A percentile compares a stretch with the other conserved stretches of the same genome.
Evolutionary conservation across 768 basidiomycete genomes (phyloP).

Genomic region (Boletellus ananas): DNA sequence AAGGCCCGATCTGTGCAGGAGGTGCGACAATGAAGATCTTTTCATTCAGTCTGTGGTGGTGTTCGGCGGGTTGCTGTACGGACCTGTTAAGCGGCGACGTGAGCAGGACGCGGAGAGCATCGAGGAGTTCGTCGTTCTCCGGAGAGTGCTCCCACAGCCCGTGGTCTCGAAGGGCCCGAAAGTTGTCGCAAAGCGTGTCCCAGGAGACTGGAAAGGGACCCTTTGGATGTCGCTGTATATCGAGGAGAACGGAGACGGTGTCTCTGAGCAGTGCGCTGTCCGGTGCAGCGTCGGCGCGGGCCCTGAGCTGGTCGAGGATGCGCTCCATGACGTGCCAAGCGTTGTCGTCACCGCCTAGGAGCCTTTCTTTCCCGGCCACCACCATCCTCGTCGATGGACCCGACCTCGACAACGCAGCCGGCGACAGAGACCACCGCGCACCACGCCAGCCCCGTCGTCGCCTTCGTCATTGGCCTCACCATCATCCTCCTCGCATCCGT

Average conservation of each 20-base stretch:
- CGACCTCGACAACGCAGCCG: slow-evolving; percentile 14
- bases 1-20: slow-evolving; percentile 4
- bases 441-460: slow-evolving; percentile 54
- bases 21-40: slow-evolving; percentile 17
- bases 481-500: slow-evolving; percentile 83
- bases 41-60: neutral
- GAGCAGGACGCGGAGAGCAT: slow-evolving; percentile 19
- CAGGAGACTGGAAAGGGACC: slow-evolving; percentile 20
- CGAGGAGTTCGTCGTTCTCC: slow-evolving; percentile 28
- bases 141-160: slow-evolving; percentile 24
- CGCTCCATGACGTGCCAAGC: slow-evolving; percentile 18
- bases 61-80: neutral
- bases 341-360: slow-evolving; percentile 15
- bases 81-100: slow-evolving; percentile 1
- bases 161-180: slow-evolving; percentile 19
- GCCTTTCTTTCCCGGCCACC: slow-evolving; percentile 4
- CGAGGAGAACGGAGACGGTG: slow-evolving; percentile 15
- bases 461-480: slow-evolving; percentile 80
- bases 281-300: slow-evolving; percentile 6
- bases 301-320: slow-evolving; percentile 26
- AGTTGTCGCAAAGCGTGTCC: slow-evolving; percentile 19
- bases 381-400: slow-evolving; percentile 19
- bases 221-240: slow-evolving; percentile 22
- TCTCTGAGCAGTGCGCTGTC: slow-evolving; percentile 18
- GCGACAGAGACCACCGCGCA: slow-evolving; percentile 25